phyloP scores from a whole-genome alignment of 345 rosid genomes.

The Balakata baccata region DNA sequence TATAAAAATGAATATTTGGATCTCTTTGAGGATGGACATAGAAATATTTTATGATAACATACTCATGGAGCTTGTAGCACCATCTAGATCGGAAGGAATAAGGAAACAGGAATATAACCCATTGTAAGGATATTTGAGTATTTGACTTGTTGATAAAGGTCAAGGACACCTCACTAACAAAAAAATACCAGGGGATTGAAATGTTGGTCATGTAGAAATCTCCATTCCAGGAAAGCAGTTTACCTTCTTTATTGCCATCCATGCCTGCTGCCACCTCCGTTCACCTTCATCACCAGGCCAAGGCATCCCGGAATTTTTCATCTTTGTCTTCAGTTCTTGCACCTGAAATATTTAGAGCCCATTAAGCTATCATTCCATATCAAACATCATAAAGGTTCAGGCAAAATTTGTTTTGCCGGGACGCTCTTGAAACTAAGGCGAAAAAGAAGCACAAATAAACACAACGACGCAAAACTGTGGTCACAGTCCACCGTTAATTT shows the following conservation, averaged over 20 bases:
- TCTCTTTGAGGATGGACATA: neutral
- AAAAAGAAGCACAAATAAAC: neutral
- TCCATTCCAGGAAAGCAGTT: conserved; percentile 2
- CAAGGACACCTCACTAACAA: neutral
- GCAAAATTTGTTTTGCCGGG: neutral
- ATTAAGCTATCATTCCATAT: neutral
- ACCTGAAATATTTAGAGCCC: conserved; percentile 46
- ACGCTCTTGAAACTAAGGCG: conserved; percentile 9
- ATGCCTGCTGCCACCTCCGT: conserved; percentile 89
- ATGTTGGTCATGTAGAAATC: conserved; percentile 1
- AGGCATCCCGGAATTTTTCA: conserved; percentile 87
- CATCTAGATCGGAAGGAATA: neutral
- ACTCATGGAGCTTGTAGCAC: neutral
- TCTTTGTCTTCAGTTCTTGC: conserved; percentile 72
- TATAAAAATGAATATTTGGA: neutral
- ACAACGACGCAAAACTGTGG: neutral
- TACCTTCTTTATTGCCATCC: conserved; percentile 96
- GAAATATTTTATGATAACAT: neutral
- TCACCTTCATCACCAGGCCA: conserved; percentile 99
- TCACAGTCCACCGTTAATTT: neutral
- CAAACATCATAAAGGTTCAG: neutral
- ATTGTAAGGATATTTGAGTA: neutral
- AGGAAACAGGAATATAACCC: neutral
- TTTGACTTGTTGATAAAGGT: neutral
- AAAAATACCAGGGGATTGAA: neutral